These are phyloP conservation scores for Cinnamomum micranthum DNA, from an alignment of 164 flowering plant species.

Conservation along the genomic window DNA sequence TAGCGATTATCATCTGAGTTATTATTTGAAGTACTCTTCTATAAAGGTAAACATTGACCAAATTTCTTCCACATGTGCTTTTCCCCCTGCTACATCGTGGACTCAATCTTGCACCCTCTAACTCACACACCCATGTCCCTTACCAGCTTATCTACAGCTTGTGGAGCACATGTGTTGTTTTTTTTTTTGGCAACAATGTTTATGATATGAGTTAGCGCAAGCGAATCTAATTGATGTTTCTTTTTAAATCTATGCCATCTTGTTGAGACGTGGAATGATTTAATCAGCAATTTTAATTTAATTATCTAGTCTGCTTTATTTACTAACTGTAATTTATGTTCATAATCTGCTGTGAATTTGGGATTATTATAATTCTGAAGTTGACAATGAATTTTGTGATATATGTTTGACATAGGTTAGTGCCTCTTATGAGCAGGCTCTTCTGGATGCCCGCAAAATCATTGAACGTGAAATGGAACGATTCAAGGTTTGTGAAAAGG, in stretches of 20 bases:
- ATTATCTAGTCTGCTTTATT: background rate
- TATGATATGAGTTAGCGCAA: background rate
- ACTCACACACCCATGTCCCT: no score
- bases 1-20: background rate
- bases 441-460: constrained; percentile 94
- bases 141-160: no score
- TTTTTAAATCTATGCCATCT: background rate
- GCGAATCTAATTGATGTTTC: background rate
- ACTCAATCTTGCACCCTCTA: no score
- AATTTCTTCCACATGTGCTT: no score
- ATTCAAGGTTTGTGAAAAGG: constrained; percentile 97
- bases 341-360: constrained; percentile 1
- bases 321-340: background rate
- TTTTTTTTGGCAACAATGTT: background rate
- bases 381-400: constrained; percentile 23
- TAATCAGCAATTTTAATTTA: background rate
- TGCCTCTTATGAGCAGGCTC: constrained; percentile 99
- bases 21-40: background rate
- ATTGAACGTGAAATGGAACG: constrained; percentile 99
- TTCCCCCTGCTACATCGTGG: no score
- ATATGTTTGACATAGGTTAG: constrained; percentile 89
- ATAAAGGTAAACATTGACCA: background rate
- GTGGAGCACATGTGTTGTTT: no score
- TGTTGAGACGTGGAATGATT: background rate
- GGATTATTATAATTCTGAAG: constrained; percentile 5